These are phyloP conservation scores for Martensiomyces pterosporus DNA, from an alignment of 192 early-diverging fungal species.

Conservation along the genomic window DNA sequence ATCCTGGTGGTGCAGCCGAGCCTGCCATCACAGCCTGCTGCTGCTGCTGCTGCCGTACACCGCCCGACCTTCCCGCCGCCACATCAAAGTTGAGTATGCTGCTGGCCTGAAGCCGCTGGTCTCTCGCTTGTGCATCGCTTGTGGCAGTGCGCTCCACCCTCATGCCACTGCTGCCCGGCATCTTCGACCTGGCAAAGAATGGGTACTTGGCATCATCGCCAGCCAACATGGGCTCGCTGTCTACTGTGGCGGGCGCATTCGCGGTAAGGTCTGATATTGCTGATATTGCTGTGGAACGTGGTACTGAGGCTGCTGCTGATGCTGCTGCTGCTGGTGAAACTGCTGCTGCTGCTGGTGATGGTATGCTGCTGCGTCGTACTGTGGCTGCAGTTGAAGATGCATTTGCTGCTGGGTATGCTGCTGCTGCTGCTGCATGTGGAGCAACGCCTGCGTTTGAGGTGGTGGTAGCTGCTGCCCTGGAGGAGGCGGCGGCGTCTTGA, in stretches of 20 bases:
- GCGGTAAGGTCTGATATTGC: constrained; percentile 42
- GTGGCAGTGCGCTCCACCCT: too few species aligned
- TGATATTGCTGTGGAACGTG: constrained; percentile 38
- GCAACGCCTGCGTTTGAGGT: constrained; percentile 24
- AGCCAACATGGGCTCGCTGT: background rate
- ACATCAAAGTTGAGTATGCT: too few species aligned
- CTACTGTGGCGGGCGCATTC: constrained; percentile 46
- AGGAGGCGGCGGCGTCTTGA: constrained; percentile 24
- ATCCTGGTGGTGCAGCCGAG: constrained; percentile 1
- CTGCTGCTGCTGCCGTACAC: background rate
- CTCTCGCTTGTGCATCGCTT: background rate
- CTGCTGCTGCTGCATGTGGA: constrained; percentile 21
- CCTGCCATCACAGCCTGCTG: background rate
- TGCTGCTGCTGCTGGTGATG: constrained; percentile 29
- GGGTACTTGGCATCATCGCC: background rate
- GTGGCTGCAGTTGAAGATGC: constrained; percentile 28
- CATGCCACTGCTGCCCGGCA: too few species aligned
- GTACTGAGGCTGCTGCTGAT: constrained; percentile 17
- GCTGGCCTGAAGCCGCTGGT: background rate
- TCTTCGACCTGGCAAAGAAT: too few species aligned
- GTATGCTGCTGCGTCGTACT: constrained; percentile 31
- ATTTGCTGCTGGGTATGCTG: constrained; percentile 22
- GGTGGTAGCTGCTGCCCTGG: constrained; percentile 8
- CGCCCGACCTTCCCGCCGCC: background rate
- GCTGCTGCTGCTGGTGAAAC: constrained; percentile 13